Percentiles rank a stretch among this genome's conserved stretches.
Conservation (phyloP, 2,329 filamentous ascomycete genomes). For the Basipetospora chlamydospora region DNA sequence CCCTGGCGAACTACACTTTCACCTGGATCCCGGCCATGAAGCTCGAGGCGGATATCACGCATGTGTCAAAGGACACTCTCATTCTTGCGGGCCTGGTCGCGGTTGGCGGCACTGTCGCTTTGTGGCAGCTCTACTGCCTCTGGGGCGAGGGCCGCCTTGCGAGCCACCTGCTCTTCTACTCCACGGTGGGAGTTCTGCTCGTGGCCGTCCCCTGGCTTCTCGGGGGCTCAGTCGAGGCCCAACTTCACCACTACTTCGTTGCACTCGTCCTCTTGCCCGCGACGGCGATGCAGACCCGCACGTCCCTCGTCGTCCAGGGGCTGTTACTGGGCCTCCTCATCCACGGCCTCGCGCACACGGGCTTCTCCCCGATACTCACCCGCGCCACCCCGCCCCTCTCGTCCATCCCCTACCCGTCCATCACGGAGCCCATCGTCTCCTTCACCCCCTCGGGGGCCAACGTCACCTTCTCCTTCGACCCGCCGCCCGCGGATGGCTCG, state of each 20-base stretch:
- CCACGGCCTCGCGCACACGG: slow-evolving; percentile 66
- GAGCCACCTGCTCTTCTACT: slow-evolving; percentile 50
- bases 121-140: slow-evolving; percentile 48
- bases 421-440: slow-evolving; percentile 18
- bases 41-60: too few species aligned
- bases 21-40: slow-evolving; percentile 56
- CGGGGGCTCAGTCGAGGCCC: slow-evolving; percentile 47
- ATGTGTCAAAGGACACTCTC: slow-evolving; percentile 54
- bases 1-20: slow-evolving; percentile 63
- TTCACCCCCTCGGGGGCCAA: slow-evolving; percentile 28
- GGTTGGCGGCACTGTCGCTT: slow-evolving; percentile 27
- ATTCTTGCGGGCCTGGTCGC: slow-evolving; percentile 50
- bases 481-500: slow-evolving; percentile 5
- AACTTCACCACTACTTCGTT: slow-evolving; percentile 66
- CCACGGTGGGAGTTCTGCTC: too few species aligned
- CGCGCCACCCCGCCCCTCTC: slow-evolving; percentile 49
- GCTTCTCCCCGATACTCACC: slow-evolving; percentile 51
- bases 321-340: slow-evolving; percentile 60
- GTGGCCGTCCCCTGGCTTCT: slow-evolving; percentile 34
- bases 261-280: slow-evolving; percentile 56
- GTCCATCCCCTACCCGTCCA: slow-evolving; percentile 27
- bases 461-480: slow-evolving; percentile 25
- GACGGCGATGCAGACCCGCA: slow-evolving; percentile 55
- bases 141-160: slow-evolving; percentile 53
- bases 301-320: slow-evolving; percentile 56